Evolutionary conservation across 805 yeast genomes (phyloP), one percentile per base, ranked within the genome.

Genomic region (Nadsonia fulvescens): DNA sequence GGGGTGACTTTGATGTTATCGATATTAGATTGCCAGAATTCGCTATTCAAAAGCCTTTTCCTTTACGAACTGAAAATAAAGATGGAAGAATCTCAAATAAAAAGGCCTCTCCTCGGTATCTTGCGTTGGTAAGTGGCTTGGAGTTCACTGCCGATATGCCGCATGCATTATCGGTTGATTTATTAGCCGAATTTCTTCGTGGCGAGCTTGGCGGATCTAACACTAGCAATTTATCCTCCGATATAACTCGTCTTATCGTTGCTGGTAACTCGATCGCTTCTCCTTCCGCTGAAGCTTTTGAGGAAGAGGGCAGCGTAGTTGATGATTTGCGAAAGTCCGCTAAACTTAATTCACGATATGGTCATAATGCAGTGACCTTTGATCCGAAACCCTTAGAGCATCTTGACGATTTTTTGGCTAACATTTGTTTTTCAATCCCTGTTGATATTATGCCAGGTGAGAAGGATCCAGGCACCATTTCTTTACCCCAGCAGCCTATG

Each of bases 401-500:
- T 37, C 44, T 86, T 13, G 86, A 78, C 37, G 38, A 44, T 6
- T 67, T 72, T 38, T 37, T 86, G 4, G 44, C 56, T 2, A 71
- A 72, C 8, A 33, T 78, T 1, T 50, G 71, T 3, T 47, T 57
- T 5, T 56, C 74, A 2, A 49, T 81, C 10, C 75, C 92, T 0
- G 69, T 83, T 5, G 64, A 73, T 22, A 39, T 89, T 2, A 60
- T 89, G 70, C 93, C 98, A 0, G 96, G 98, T 4, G 62, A 54
- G 5, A 50, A 59, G 4, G 98, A 89, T 46, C 93, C 95, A 0
- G 70, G 79, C n/a, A 91, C 77, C 33, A 52, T 63, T 10, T 65
- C 83, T 25, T 49, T 81, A 31, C 98, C 98, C 1, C 95, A 89
- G 47, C 93, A 76, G 46, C 76, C 92, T 2, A 44, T 89, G n/a